Conservation (phyloP, 2,329 filamentous ascomycete genomes). For the Claviceps paspali region DNA sequence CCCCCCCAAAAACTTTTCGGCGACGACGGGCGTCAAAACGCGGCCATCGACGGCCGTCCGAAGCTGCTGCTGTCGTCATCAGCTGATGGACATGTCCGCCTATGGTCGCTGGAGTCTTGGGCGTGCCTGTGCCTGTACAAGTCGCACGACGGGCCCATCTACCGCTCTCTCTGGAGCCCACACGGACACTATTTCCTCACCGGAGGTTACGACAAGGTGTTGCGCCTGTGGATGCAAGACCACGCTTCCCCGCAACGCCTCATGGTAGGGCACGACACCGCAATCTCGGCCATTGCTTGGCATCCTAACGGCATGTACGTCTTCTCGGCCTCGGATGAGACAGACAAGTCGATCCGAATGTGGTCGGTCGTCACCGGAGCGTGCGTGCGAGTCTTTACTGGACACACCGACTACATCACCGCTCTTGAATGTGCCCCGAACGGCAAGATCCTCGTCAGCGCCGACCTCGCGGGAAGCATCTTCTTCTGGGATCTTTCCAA, state of each 20-base stretch:
- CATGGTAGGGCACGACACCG: conserved; percentile 82
- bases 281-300: conserved; percentile 84
- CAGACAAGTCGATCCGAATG: conserved; percentile 87
- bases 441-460: conserved; percentile 81
- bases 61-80: conserved; percentile 78
- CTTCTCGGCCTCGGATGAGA: conserved; percentile 78
- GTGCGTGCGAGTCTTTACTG: conserved; percentile 81
- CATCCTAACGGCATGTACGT: conserved; percentile 89
- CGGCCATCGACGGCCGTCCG: conserved; percentile 36
- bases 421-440: conserved; percentile 74
- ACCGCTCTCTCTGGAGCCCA: conserved; percentile 78
- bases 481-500: conserved; percentile 89
- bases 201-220: conserved; percentile 76
- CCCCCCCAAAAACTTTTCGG: conserved; percentile 33
- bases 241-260: conserved; percentile 79
- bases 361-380: conserved; percentile 84
- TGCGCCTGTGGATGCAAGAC: conserved; percentile 83
- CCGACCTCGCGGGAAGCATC: conserved; percentile 77
- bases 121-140: conserved; percentile 89
- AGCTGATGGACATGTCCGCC: conserved; percentile 70
- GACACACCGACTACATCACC: conserved; percentile 77
- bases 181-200: conserved; percentile 92
- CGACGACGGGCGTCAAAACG: conserved; percentile 26
- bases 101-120: conserved; percentile 90
- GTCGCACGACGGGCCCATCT: conserved; percentile 78